These are phyloP conservation scores for Strobilomyces dryophilus DNA, from an alignment of 768 basidiomycete species.

Conservation along the genomic window DNA sequence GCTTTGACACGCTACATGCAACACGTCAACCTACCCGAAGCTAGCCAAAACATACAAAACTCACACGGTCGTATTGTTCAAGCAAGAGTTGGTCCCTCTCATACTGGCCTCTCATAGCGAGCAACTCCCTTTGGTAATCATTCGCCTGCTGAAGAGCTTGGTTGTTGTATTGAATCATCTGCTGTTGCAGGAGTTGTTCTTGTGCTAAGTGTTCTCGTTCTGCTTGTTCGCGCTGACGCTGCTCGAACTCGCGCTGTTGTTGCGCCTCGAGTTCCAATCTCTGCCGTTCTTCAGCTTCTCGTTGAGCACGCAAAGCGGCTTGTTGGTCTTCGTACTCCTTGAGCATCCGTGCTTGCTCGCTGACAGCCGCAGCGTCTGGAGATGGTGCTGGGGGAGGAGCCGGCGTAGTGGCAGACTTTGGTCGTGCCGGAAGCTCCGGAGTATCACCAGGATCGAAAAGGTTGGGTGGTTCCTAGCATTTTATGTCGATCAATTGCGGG, in stretches of 20 bases:
- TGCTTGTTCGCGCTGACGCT: constrained; percentile 80
- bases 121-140: constrained; percentile 85
- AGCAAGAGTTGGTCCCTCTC: constrained; percentile 97
- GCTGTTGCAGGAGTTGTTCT: constrained; percentile 81
- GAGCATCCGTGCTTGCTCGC: constrained; percentile 90
- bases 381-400: constrained; percentile 72
- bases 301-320: constrained; percentile 72
- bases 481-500: background rate
- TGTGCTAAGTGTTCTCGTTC: constrained; percentile 87
- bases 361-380: constrained; percentile 67
- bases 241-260: constrained; percentile 86
- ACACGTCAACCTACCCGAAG: constrained; percentile 6
- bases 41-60: constrained; percentile 1
- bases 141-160: constrained; percentile 70
- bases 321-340: constrained; percentile 97
- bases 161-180: constrained; percentile 76
- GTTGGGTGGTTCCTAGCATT: constrained; percentile 88
- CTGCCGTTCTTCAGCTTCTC: constrained; percentile 80
- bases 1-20: constrained; percentile 82
- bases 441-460: constrained; percentile 76
- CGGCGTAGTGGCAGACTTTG: constrained; percentile 49
- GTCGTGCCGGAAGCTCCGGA: constrained; percentile 85
- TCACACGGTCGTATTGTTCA: constrained; percentile 93
- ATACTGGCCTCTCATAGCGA: constrained; percentile 94
- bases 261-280: constrained; percentile 72